Conservation (phyloP, 1,139 yeast genomes). For the Taphrina betulina region DNA sequence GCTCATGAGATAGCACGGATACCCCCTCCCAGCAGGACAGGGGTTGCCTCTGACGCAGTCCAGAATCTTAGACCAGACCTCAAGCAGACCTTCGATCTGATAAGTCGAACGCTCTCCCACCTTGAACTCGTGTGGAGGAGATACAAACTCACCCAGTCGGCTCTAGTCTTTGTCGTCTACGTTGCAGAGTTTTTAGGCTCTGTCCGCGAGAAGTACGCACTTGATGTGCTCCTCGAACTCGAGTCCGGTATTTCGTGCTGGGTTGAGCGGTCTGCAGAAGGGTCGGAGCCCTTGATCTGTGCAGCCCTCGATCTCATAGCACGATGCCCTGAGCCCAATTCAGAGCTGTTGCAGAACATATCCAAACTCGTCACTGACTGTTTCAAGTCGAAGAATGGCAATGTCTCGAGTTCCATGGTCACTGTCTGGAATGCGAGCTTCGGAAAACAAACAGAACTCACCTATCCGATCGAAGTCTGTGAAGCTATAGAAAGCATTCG, state of each 20-base stretch:
- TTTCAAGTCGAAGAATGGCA: background rate
- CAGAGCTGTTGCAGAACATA: background rate
- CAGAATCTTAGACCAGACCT: background rate
- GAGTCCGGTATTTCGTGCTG: background rate
- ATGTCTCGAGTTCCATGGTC: background rate
- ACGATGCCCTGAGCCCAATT: background rate
- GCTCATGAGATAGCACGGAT: too few species aligned
- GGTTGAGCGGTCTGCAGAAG: background rate
- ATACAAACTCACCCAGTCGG: constrained; percentile 1
- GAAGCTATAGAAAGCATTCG: background rate
- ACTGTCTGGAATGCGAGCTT: constrained; percentile 21
- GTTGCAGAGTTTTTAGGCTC: constrained; percentile 2
- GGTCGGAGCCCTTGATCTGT: constrained; percentile 4
- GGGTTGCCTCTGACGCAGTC: background rate
- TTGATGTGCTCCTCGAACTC: background rate
- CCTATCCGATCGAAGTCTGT: constrained; percentile 13
- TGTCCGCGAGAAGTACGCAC: background rate
- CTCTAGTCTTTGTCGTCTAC: background rate
- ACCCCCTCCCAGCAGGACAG: too few species aligned
- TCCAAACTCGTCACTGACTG: background rate
- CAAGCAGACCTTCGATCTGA: background rate
- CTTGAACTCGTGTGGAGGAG: constrained; percentile 4
- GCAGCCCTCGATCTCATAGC: background rate
- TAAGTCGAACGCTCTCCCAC: background rate
- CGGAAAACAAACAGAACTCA: constrained; percentile 11